Evolutionary conservation across 441 rosid genomes (phyloP), one percentile per base, ranked within the genome.

Genomic region (Jatropha podagrica): DNA sequence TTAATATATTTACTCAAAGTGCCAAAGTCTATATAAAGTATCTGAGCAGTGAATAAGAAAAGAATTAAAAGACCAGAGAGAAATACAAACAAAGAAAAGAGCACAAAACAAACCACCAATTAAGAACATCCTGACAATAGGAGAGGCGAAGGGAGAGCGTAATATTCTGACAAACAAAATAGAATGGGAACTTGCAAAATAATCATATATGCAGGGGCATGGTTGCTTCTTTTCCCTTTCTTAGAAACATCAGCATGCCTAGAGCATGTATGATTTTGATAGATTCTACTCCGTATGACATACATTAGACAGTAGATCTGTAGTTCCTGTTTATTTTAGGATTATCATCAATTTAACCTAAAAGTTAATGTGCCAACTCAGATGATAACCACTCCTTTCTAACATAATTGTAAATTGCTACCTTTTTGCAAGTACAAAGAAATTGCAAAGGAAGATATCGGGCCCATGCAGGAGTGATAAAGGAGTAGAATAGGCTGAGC

Each of bases 1-100:
- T 40, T 26, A 23, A 59, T 11, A 23, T 23, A 74, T 59, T 20
- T 59, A 48, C 42, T 48, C 14, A 15, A 42, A 54, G 6, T 66
- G 20, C 71, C 49, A 40, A 17, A 26, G 5, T 65, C 13, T 17
- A 54, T 10, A 65, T 13, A 55, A 27, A 13, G 44, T 17, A 7
- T 2, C 9, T 5, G 32, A 44, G 23, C 2, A 55, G 26, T 40
- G 26, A 7, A 62, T 7, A 37, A 17, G 17, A 20, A 17, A 37
- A 20, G 18, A 49, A 68, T 42, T 61, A 14, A 69, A 61, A 27
- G 72, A 52, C 48, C 66, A 67, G n/a, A 62, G 44, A 17, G 18
- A 40, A 67, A 32, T 8, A 69, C 5, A 59, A 26, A 49, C 11
- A 37, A 32, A 11, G 61, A 13, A 38, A 37, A 27, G n/a, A 63